Conservation (phyloP, 768 basidiomycete genomes). For the Naganishia friedmannii region DNA sequence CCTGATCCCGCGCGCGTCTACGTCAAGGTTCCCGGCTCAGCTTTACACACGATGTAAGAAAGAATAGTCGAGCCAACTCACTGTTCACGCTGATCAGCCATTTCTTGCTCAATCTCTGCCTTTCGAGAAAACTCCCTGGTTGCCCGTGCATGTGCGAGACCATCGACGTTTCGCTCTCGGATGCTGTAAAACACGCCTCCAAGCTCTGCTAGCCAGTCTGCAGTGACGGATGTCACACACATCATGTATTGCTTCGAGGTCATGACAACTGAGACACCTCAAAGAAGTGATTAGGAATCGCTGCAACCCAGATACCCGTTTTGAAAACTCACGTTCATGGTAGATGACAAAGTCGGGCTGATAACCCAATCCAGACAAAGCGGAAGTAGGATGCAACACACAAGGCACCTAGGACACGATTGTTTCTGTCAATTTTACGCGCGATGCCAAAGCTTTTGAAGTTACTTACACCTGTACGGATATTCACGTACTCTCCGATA, state of each 20-base stretch:
- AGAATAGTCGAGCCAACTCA: slow-evolving; percentile 33
- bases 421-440: not conserved
- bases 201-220: slow-evolving; percentile 95
- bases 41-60: too few species aligned
- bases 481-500: slow-evolving; percentile 97
- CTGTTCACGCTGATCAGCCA: slow-evolving; percentile 61
- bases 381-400: slow-evolving; percentile 93
- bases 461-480: slow-evolving; percentile 66
- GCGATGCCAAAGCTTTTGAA: not conserved
- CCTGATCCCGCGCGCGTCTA: slow-evolving; percentile 47
- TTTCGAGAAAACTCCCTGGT: slow-evolving; percentile 88
- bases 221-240: slow-evolving; percentile 94
- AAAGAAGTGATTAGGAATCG: not conserved
- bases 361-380: slow-evolving; percentile 94
- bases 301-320: not conserved
- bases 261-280: slow-evolving; percentile 60
- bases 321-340: slow-evolving; percentile 63
- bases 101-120: slow-evolving; percentile 87
- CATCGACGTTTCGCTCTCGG: slow-evolving; percentile 96
- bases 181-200: slow-evolving; percentile 97
- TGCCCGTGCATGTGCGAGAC: slow-evolving; percentile 62
- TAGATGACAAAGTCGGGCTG: slow-evolving; percentile 93
- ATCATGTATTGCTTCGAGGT: slow-evolving; percentile 97
- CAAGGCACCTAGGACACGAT: slow-evolving; percentile 63
- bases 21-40: not conserved